Percentiles rank a stretch among this genome's conserved stretches.
These are phyloP conservation scores for Globisporangium paddicum DNA, from an alignment of 352 stramenopile species.

Conservation along the genomic window DNA sequence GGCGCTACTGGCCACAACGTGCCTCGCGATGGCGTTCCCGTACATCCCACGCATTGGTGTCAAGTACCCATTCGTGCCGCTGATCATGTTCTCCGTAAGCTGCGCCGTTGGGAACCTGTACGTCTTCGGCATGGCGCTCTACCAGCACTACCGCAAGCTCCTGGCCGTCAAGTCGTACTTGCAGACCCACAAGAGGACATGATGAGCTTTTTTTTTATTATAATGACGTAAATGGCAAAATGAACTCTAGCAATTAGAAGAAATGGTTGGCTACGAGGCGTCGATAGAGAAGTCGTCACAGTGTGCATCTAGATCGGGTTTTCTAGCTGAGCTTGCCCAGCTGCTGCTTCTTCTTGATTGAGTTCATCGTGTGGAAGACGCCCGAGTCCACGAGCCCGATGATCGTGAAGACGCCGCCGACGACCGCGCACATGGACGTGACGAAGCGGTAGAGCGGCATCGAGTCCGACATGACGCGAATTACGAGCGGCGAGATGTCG, in stretches of 20 bases:
- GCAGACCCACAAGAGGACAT: conserved; percentile 11
- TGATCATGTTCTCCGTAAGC: conserved; percentile 73
- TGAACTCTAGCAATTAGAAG: conserved; percentile 8
- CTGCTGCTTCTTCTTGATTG: conserved; percentile 82
- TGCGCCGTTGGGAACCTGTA: conserved; percentile 78
- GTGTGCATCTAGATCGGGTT: not conserved
- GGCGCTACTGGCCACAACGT: conserved; percentile 27
- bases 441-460: conserved; percentile 85
- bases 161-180: conserved; percentile 68
- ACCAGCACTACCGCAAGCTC: conserved; percentile 64
- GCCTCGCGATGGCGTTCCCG: conserved; percentile 45
- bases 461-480: conserved; percentile 57
- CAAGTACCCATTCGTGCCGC: conserved; percentile 67
- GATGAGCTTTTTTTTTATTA: too few species aligned
- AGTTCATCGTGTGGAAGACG: conserved; percentile 78
- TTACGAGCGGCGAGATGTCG: conserved; percentile 77
- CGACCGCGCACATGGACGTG: conserved; percentile 77
- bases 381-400: conserved; percentile 80
- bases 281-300: too few species aligned
- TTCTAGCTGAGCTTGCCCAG: conserved; percentile 57
- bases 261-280: not conserved
- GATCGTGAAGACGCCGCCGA: conserved; percentile 82
- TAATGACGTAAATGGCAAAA: too few species aligned
- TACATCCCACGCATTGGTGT: conserved; percentile 39
- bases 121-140: conserved; percentile 60